These are phyloP conservation scores for Botrytis deweyae DNA, from an alignment of 2,329 filamentous ascomycete genomes.

Conservation along the genomic window DNA sequence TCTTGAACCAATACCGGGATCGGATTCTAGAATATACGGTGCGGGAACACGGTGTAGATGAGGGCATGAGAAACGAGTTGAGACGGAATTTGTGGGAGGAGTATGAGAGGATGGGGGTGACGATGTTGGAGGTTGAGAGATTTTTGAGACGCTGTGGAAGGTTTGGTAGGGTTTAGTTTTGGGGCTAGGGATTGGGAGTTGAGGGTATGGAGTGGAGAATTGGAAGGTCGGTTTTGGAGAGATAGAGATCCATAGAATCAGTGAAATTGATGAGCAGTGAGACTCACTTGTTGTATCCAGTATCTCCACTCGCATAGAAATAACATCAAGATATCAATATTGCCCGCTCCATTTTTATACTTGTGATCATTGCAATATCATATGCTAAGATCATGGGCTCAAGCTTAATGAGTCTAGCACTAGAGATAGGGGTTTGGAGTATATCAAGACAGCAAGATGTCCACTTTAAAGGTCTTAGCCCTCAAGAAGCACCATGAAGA, in stretches of 20 bases:
- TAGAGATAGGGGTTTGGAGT: too few relatives aligned
- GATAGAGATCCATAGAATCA: background rate
- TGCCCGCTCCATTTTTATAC: background rate
- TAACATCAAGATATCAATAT: background rate
- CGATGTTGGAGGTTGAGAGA: background rate
- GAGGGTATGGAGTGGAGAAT: background rate
- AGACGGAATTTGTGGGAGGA: background rate
- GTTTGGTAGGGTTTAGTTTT: background rate
- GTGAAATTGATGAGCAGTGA: background rate
- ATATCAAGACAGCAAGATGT: too few relatives aligned
- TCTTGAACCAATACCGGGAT: background rate
- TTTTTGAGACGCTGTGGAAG: background rate
- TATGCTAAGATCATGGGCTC: background rate
- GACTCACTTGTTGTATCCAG: background rate
- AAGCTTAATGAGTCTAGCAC: too few relatives aligned
- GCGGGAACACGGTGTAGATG: background rate
- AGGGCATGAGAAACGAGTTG: background rate
- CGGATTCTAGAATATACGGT: background rate
- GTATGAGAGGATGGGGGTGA: background rate
- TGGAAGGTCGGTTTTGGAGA: background rate
- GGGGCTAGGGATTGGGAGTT: background rate
- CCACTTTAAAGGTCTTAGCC: background rate
- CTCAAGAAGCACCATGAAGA: background rate
- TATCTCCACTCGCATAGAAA: background rate
- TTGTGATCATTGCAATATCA: background rate